Percentiles rank a stretch among this genome's conserved stretches.
phyloP scores from a whole-genome alignment of 2,329 filamentous ascomycete genomes.

The Leptographium wingfieldii region DNA sequence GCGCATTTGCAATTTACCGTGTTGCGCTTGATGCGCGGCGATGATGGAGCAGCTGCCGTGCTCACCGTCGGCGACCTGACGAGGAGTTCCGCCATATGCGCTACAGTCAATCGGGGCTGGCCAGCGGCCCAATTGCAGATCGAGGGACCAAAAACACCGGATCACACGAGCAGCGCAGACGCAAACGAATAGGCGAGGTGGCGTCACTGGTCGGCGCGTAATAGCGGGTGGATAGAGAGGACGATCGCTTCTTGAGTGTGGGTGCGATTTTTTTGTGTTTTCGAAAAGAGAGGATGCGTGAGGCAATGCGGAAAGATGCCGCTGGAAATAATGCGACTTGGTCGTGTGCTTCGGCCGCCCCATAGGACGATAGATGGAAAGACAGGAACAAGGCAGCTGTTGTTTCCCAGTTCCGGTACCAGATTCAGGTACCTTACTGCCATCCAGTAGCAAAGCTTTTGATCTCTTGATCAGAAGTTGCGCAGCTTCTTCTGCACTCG shows the following conservation, averaged over 20 bases:
- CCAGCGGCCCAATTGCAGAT: background rate
- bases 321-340: background rate
- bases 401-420: background rate
- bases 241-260: background rate
- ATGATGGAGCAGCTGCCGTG: constrained; percentile 1
- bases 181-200: background rate
- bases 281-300: background rate
- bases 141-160: background rate
- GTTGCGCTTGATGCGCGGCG: constrained; percentile 14
- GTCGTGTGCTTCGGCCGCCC: background rate
- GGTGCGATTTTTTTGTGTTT: background rate
- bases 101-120: background rate
- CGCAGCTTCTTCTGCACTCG: background rate
- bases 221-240: background rate
- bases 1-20: constrained; percentile 8
- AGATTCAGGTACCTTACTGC: background rate
- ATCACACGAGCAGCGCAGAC: background rate
- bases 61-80: constrained; percentile 7
- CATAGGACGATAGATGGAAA: background rate
- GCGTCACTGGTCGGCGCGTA: background rate
- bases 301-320: background rate
- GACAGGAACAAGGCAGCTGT: background rate
- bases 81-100: constrained; percentile 8
- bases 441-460: background rate
- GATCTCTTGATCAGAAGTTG: background rate